A percentile compares a stretch with the other conserved stretches of the same genome.
Conservation (phyloP, 2,329 filamentous ascomycete genomes). For the Trichoderma oligosporum region DNA sequence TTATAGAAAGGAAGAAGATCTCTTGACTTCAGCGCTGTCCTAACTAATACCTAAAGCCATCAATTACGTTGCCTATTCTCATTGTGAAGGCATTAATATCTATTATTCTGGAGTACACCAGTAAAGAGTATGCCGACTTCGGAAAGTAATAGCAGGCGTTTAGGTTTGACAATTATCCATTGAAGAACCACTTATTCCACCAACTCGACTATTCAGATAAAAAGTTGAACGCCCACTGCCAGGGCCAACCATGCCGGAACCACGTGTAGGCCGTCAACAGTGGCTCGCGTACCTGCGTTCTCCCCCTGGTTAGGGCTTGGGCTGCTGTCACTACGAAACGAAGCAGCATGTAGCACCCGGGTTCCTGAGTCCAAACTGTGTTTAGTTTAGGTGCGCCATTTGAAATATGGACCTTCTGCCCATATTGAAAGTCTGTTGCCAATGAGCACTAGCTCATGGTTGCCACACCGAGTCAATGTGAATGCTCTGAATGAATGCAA, state of each 20-base stretch:
- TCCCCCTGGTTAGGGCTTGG: not conserved
- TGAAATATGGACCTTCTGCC: conserved; percentile 5
- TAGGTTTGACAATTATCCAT: conserved; percentile 11
- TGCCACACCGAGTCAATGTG: conserved; percentile 15
- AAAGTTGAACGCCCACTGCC: not conserved
- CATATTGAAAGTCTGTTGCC: conserved; percentile 11
- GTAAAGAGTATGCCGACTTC: conserved; percentile 1
- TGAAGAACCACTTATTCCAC: conserved; percentile 1
- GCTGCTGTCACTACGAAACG: conserved; percentile 6
- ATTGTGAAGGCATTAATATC: not conserved
- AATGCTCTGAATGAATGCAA: not conserved
- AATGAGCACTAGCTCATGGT: not conserved
- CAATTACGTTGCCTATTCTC: not conserved
- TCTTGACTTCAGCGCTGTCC: not conserved
- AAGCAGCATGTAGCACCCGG: not conserved
- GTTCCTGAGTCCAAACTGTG: conserved; percentile 14
- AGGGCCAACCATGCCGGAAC: not conserved
- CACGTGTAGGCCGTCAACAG: conserved; percentile 2
- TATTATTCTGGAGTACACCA: not conserved
- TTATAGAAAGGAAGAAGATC: not conserved
- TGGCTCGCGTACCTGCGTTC: conserved; percentile 14
- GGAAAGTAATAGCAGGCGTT: conserved; percentile 2
- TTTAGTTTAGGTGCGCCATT: conserved; percentile 17
- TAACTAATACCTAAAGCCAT: not conserved
- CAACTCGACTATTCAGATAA: not conserved